Percentiles rank a stretch among this genome's conserved stretches.
These are phyloP conservation scores for Backusella liffmaniae DNA, from an alignment of 192 early-diverging fungal genomes.

Conservation along the genomic window DNA sequence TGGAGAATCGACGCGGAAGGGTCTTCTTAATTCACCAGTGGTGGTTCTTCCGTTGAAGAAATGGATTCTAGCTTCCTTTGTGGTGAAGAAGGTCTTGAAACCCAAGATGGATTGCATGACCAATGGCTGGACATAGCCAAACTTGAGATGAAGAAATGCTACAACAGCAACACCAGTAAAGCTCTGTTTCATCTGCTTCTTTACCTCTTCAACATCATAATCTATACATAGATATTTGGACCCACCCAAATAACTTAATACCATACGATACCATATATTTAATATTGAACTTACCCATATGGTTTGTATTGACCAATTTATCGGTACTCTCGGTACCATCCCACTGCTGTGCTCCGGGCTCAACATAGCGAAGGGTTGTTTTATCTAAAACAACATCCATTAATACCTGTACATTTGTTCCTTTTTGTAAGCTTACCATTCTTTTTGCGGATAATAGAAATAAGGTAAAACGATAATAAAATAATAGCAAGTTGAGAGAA, in stretches of 20 bases:
- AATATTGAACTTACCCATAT: conserved; percentile 19
- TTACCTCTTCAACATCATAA: conserved; percentile 73
- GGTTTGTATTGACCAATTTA: conserved; percentile 30
- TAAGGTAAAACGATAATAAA: conserved; percentile 35
- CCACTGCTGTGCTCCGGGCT: conserved; percentile 57
- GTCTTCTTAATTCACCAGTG: conserved; percentile 73
- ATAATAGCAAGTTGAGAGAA: conserved; percentile 55
- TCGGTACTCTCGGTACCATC: conserved; percentile 33
- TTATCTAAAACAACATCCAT: conserved; percentile 50
- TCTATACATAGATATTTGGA: conserved; percentile 31
- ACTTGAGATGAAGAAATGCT: conserved; percentile 82
- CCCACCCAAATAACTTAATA: neutral
- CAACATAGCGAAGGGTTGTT: conserved; percentile 74
- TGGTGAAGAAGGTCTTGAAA: conserved; percentile 62
- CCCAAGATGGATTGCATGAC: conserved; percentile 82
- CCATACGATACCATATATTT: neutral
- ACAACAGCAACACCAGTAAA: conserved; percentile 69
- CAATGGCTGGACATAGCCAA: conserved; percentile 82
- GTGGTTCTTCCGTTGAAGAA: conserved; percentile 66
- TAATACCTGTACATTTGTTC: neutral
- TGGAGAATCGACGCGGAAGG: conserved; percentile 75
- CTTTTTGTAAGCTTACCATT: conserved; percentile 53
- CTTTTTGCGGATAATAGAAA: conserved; percentile 53
- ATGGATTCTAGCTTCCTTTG: conserved; percentile 76
- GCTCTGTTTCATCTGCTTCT: conserved; percentile 67